Evolutionary conservation across 352 stramenopile species (phyloP).

Genomic region (Pythium guiyangense): DNA sequence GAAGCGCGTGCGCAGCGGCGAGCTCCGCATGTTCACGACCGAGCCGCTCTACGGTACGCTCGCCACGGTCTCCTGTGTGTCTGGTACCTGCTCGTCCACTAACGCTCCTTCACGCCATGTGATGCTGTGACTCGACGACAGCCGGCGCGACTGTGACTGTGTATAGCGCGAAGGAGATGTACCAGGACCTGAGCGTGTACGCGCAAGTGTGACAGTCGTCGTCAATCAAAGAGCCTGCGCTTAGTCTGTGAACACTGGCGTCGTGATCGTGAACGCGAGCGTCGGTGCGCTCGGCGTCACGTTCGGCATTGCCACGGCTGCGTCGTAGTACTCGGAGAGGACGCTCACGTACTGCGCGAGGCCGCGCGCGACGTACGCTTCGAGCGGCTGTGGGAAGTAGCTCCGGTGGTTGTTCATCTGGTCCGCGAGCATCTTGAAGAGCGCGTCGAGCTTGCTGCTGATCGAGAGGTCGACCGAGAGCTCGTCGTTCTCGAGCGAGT

Average conservation of each 20-base stretch:
- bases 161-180: slow-evolving; percentile 77
- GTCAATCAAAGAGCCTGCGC: background rate
- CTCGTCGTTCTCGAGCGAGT: slow-evolving; percentile 74
- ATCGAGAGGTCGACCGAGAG: slow-evolving; percentile 82
- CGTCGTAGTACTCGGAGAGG: slow-evolving; percentile 80
- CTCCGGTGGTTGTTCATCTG: slow-evolving; percentile 35
- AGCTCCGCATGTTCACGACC: slow-evolving; percentile 68
- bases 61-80: background rate
- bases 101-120: no score
- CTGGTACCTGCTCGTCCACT: no score
- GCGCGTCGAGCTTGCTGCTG: slow-evolving; percentile 76
- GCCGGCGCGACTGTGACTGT: slow-evolving; percentile 63
- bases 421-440: slow-evolving; percentile 85
- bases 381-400: slow-evolving; percentile 61
- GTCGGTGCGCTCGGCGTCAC: slow-evolving; percentile 51
- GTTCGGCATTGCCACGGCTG: slow-evolving; percentile 46
- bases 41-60: slow-evolving; percentile 58
- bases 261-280: slow-evolving; percentile 79
- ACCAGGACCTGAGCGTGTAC: slow-evolving; percentile 70
- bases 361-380: slow-evolving; percentile 71
- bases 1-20: slow-evolving; percentile 64
- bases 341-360: slow-evolving; percentile 73
- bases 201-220: slow-evolving; percentile 47
- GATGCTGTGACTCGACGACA: slow-evolving; percentile 14
- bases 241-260: slow-evolving; percentile 65